phyloP scores from a whole-genome alignment of 495 filamentous ascomycete genomes.

The Neurospora intermedia region DNA sequence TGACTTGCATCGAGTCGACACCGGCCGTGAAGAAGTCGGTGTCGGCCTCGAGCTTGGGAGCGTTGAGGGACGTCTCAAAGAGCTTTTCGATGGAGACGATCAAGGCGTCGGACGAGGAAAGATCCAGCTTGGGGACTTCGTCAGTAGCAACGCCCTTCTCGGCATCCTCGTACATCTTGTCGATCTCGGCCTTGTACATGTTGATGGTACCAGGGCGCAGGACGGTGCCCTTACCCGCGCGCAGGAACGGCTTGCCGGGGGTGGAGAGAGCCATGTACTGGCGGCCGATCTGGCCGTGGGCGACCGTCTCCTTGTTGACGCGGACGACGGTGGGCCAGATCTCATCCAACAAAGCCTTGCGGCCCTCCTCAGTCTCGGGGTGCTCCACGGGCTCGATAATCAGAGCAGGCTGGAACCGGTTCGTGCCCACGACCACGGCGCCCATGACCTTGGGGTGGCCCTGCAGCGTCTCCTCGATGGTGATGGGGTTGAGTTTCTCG shows the following conservation, averaged over 20 bases:
- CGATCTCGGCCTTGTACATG: conserved; percentile 44
- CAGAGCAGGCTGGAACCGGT: conserved; percentile 40
- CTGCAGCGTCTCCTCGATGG: conserved; percentile 38
- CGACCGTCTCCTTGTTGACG: conserved; percentile 37
- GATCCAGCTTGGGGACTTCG: conserved; percentile 18
- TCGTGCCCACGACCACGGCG: conserved; percentile 40
- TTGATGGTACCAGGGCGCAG: conserved; percentile 35
- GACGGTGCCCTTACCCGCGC: conserved; percentile 47
- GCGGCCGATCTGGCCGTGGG: conserved; percentile 33
- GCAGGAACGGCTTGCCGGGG: conserved; percentile 39
- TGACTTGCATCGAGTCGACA: conserved; percentile 45
- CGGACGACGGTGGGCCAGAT: conserved; percentile 32
- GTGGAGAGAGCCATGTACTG: conserved; percentile 32
- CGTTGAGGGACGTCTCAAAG: conserved; percentile 20
- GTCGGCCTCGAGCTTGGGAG: conserved; percentile 22
- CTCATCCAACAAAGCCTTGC: conserved; percentile 22
- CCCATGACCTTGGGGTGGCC: conserved; percentile 35
- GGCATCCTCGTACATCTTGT: conserved; percentile 32
- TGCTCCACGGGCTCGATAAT: conserved; percentile 36
- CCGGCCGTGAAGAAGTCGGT: conserved; percentile 34
- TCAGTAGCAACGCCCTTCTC: neutral
- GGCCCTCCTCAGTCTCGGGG: conserved; percentile 18
- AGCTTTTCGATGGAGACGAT: conserved; percentile 23
- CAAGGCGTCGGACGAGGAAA: conserved; percentile 20
- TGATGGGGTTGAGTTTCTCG: conserved; percentile 51